Base-by-base conservation (phyloP, 129 eudicot species). In the Pulicaria dysenterica region DNA sequence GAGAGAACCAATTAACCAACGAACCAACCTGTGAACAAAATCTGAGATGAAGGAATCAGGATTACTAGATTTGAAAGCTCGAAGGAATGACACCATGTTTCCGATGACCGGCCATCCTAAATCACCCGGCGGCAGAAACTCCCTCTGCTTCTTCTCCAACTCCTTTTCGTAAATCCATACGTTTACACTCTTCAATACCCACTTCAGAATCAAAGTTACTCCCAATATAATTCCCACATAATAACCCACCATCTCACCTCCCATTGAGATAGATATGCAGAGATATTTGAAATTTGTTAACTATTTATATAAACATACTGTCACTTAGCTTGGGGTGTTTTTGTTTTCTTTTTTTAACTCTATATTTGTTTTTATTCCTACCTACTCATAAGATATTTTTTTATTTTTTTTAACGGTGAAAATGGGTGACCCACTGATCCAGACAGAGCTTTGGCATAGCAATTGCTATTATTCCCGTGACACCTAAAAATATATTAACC, bases 31-130 rank as follows among this genome's bases (percentile, higher is more conserved):
- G 64, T 60, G 39, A 43, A 64, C 58, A 31, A 83, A 72, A 64
- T 15, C 16, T 58, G 88, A 74, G 64, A 83, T 67, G 85, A 87
- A 91, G 10, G 87, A 68, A 56, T 91, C 97, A 58, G 95, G 97
- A 60, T 83, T 24, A 15, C 41, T 46, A 47, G 91, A 85, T 85
- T 88, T 88, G 88, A 85, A 91, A 70, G 97, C 97, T 73, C 83
- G 76, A 57, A 91, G 97, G 39, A 91, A 91, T 4, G 95, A 76
- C 91, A 85, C 85, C 97, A 91, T 91, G 72, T 83, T 83, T 1
- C 97, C 97, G 59, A 91, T 31, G 47, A 85, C 58, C 31, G 97
- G 97, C 90, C 83, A 85, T 1, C 97, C 91, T 11, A 85, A n/a
- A 76, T 88, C 90, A 75, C 95, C 95, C 3, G 97, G 95, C 10